A percentile compares a stretch with the other conserved stretches of the same genome.
Conservation (phyloP, 371 early-diverging fungal species). For the Funneliformis caledonium region DNA sequence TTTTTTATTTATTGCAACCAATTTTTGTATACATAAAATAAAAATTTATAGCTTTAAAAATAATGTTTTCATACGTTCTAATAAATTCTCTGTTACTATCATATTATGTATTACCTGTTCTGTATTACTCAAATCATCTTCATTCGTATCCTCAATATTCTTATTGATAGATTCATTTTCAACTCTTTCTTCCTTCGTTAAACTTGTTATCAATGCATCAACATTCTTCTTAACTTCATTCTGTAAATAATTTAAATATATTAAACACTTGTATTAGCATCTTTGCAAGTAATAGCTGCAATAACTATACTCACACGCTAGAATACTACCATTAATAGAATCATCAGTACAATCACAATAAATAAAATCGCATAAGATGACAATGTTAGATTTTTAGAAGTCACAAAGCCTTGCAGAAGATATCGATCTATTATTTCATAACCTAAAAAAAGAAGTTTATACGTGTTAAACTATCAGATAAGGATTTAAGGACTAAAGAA, state of each 20-base stretch:
- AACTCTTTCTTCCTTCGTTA: background rate
- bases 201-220: background rate
- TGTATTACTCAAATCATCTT: background rate
- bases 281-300: background rate
- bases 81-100: too few species aligned
- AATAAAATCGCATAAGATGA: background rate
- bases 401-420: slow-evolving; percentile 2
- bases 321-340: background rate
- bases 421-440: slow-evolving; percentile 15
- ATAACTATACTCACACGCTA: background rate
- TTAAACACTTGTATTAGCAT: background rate
- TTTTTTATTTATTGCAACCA: too few species aligned
- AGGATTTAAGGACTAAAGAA: background rate
- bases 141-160: background rate
- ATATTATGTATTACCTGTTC: background rate
- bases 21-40: too few species aligned
- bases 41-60: too few species aligned
- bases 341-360: background rate
- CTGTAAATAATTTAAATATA: background rate
- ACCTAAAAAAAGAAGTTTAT: background rate
- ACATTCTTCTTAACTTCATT: background rate
- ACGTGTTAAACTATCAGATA: slow-evolving; percentile 1
- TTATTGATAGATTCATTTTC: background rate
- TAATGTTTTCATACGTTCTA: too few species aligned
- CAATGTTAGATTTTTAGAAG: background rate